Base-by-base conservation (phyloP, 768 basidiomycete genomes). In the Tricholoma bakamatsutake region DNA sequence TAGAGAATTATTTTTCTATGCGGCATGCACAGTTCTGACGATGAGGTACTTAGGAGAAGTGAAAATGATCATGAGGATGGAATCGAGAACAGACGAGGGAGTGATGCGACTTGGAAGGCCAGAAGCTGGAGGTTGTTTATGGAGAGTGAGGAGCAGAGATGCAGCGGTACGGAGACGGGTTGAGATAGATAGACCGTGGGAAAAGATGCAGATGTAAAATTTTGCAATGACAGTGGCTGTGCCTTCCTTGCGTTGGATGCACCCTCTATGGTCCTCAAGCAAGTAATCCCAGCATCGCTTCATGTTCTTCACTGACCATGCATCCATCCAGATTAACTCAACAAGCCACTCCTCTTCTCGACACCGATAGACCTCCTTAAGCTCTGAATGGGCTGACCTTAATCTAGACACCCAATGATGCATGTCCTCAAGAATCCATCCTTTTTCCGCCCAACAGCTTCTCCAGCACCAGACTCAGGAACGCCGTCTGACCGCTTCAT, bases 311-410 rank as follows among this genome's bases (percentile, higher is more conserved):
- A n/a, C n/a, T n/a, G n/a, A n/a, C n/a, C n/a, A n/a, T n/a, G n/a
- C n/a, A n/a, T n/a, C n/a, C n/a, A n/a, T 64, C 70, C 65, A 80
- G 79, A 67, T 68, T 74, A 65, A 76, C 71, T 74, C 73, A 75
- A 65, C 76, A 74, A 63, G 74, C 74, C n/a, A n/a, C n/a, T 82
- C 79, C 76, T 72, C 74, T 83, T 62, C 72, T 84, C 68, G 83
- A 83, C 80, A 82, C 81, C 52, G 87, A 91, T 78, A 76, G 84
- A 61, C 89, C 89, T 66, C 89, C 89, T 79, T 91, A 86, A 81
- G 72, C 70, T 71, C 58, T 40, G 69, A 75, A 82, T 88, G 76
- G 76, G 78, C 78, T 80, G 79, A 77, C 70, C 77, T 64, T 65
- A 66, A 59, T 65, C 52, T 69, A 24, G 2, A 24, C 21, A 24